Base-by-base conservation (phyloP, 139 green algal genomes). In the Coccomyxa sp. region DNA sequence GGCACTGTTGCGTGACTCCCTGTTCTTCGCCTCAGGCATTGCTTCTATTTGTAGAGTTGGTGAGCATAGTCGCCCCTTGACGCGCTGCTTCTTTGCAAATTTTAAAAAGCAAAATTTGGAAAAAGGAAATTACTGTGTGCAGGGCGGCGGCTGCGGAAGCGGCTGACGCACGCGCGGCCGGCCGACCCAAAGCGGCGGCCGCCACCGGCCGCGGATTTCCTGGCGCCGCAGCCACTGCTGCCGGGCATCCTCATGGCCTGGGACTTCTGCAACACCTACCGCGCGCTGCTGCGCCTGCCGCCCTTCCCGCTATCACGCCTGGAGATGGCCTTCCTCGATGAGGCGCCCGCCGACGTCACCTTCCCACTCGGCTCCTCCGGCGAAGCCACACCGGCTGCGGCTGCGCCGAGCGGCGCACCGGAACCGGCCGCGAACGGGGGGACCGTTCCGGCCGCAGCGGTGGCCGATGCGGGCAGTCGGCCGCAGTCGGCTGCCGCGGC, bases 281-380 rank as follows among this genome's bases (percentile, higher is more conserved):
- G 79, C 38, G 71, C 76, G 3, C 59, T 87, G 71, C 80, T 87
- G 79, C 84, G 79, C 12, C 59, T 87, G 71, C 84, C 84, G 7
- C 84, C 84, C 27, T 84, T 87, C 60, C 79, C 84, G n/a, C 67
- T 84, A 17, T 21, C 79, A 25, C 75, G 83, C 17, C 58, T 88
- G 27, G 88, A 91, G 82, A 32, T 94, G 16, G 90, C 86, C 0
- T 93, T 93, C 83, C 83, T 95, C 28, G 90, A 92, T 58, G 93
- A 89, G 13, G 87, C 76, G 14, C 82, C 82, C 13, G 16, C 80
- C 13, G 30, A 75, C 16, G 3, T 18, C 13, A 32, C 23, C 15
- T 16, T 28, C 25, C 45, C 9, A 16, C 13, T 31, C 16, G 67
- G 18, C 45, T 30, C 27, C 31, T 82, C 25, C 13, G 9, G n/a